Base-by-base conservation (phyloP, 1,284 basidiomycete species). In the Vanrija pseudolonga region DNA sequence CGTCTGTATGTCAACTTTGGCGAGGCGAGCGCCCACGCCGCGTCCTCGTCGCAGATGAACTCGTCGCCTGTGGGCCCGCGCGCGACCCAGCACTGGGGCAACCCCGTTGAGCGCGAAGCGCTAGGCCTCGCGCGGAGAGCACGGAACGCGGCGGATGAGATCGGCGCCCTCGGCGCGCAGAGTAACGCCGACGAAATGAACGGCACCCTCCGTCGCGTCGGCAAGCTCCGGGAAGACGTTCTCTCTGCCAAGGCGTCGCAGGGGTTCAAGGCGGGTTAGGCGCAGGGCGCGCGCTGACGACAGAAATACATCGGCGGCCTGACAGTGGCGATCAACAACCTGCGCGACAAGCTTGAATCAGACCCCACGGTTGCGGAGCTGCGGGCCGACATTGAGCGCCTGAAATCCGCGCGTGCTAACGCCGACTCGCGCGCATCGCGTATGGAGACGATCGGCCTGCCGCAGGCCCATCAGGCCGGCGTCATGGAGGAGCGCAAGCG, bases 1-100 rank as follows among this genome's bases (percentile, higher is more conserved):
- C 55, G 69, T 7, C 52, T 74, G 19, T 74, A 51, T 45, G 64
- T 72, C 56, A 67, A 68, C 47, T 66, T 65, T 37, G 61, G 57
- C 7, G 60, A 53, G 17, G 26, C 6, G 36, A 11, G 40, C 18
- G 26, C 39, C n/a, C 19, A 20, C 12, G 22, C 38, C 14, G 38
- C 47, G 23, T 19, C 22, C 4, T 19, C 14, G 17, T 22, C 47
- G 38, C 38, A 23, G 17, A 2, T 26, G 28, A 26, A 23, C 22
- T 14, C 32, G 40, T 42, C 40, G 14, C 9, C 42, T 5, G 11
- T 8, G 24, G 28, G 24, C 12, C 39, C n/a, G 9, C 39, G 47
- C 19, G 20, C 46, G 6, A 24, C 36, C 15, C 46, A 47, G 20
- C 37, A 24, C 22, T 37, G 36, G 20, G 37, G 46, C 46, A 41